phyloP scores from a whole-genome alignment of 768 basidiomycete genomes.

The Boletus coccyginus region DNA sequence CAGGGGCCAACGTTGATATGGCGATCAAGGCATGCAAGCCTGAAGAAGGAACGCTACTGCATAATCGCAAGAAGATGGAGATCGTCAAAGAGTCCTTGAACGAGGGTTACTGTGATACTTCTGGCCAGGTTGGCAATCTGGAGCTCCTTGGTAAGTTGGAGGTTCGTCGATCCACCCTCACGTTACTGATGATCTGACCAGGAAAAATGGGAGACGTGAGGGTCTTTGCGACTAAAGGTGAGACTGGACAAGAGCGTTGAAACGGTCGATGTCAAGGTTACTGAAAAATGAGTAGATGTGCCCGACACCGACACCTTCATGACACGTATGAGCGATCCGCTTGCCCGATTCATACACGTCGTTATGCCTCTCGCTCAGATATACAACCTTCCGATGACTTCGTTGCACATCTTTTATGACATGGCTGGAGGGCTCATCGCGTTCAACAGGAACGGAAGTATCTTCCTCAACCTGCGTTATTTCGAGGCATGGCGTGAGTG shows the following conservation, averaged over 20 bases:
- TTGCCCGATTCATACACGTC: constrained; percentile 73
- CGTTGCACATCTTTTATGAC: constrained; percentile 88
- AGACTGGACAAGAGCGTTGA: not conserved
- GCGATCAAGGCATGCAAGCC: constrained; percentile 71
- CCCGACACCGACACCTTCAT: constrained; percentile 50
- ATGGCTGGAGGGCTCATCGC: constrained; percentile 78
- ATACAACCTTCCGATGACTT: constrained; percentile 70
- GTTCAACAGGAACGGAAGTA: constrained; percentile 85
- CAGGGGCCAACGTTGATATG: constrained; percentile 62
- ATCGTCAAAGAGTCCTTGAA: constrained; percentile 71
- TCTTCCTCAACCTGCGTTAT: constrained; percentile 87
- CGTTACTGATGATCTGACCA: constrained; percentile 23
- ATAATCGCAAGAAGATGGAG: constrained; percentile 66
- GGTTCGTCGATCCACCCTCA: not conserved
- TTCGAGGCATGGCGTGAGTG: constrained; percentile 86
- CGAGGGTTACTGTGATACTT: constrained; percentile 81
- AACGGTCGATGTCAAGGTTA: not conserved
- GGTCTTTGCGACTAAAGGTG: constrained; percentile 64
- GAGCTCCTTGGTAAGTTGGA: constrained; percentile 51
- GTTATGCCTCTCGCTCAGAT: constrained; percentile 63
- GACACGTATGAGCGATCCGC: constrained; percentile 47
- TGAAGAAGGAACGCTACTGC: constrained; percentile 60
- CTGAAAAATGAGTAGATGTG: constrained; percentile 46
- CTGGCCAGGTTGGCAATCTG: constrained; percentile 61
- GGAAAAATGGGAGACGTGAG: constrained; percentile 62